Conservation (phyloP, 2,329 filamentous ascomycete species). For the Cladorrhinum sp. region DNA sequence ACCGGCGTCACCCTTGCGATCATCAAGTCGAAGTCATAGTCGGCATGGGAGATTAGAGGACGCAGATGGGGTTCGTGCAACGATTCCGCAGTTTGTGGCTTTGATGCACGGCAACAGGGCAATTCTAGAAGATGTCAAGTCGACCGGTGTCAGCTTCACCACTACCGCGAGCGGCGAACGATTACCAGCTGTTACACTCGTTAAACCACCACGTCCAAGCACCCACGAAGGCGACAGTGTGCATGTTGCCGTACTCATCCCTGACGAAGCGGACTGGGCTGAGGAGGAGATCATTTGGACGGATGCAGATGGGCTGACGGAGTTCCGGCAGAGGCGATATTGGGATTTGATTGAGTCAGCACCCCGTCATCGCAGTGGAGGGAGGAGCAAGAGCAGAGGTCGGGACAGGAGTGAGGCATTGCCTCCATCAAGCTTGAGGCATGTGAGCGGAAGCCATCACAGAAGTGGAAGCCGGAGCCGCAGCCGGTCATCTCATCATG, state of each 20-base stretch:
- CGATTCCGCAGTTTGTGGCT: slow-evolving; percentile 25
- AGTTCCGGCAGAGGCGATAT: slow-evolving; percentile 20
- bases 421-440: not conserved
- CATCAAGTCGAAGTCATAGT: slow-evolving; percentile 1
- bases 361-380: not conserved
- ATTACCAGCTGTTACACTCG: slow-evolving; percentile 13
- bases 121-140: slow-evolving; percentile 20
- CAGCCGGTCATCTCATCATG: not conserved
- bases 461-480: not conserved
- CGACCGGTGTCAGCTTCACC: not conserved
- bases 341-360: slow-evolving; percentile 21
- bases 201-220: slow-evolving; percentile 12
- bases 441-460: not conserved
- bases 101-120: slow-evolving; percentile 21
- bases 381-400: slow-evolving; percentile 4
- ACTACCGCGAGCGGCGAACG: slow-evolving; percentile 2
- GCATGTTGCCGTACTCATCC: slow-evolving; percentile 23
- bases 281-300: slow-evolving; percentile 25
- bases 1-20: not conserved
- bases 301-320: slow-evolving; percentile 14
- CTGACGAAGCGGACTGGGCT: slow-evolving; percentile 22
- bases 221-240: slow-evolving; percentile 21
- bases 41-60: slow-evolving; percentile 8
- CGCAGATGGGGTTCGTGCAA: slow-evolving; percentile 21
- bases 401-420: slow-evolving; percentile 7